phyloP scores from a whole-genome alignment of 2,329 filamentous ascomycete genomes.

The Ilyonectria destructans region DNA sequence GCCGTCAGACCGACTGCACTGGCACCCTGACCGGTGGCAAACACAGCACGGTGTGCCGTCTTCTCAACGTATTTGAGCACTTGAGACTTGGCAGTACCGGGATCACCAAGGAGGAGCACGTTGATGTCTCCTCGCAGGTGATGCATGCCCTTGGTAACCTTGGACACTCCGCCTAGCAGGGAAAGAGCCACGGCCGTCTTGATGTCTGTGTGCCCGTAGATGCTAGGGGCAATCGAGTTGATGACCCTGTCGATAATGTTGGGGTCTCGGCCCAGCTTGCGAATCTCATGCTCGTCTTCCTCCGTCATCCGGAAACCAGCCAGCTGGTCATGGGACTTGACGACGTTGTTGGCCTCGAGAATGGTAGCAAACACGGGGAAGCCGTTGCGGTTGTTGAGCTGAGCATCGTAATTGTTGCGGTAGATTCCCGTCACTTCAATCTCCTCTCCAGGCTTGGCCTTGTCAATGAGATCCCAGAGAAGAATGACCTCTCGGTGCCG shows the following conservation, averaged over 20 bases:
- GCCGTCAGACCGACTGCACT: constrained; percentile 98
- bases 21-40: constrained; percentile 97
- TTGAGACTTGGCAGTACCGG: constrained; percentile 98
- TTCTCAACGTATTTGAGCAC: constrained; percentile 98
- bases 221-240: constrained; percentile 94
- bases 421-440: constrained; percentile 98
- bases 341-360: constrained; percentile 95
- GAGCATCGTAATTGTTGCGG: constrained; percentile 97
- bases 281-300: constrained; percentile 93
- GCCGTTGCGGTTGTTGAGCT: constrained; percentile 98
- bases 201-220: constrained; percentile 96
- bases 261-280: constrained; percentile 88
- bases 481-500: constrained; percentile 95
- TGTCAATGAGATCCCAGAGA: constrained; percentile 97
- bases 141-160: constrained; percentile 90
- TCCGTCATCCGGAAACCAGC: constrained; percentile 97
- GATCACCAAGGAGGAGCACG: constrained; percentile 94
- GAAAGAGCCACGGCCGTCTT: constrained; percentile 97
- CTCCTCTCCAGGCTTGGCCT: constrained; percentile 96
- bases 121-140: constrained; percentile 98
- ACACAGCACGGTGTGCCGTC: constrained; percentile 96
- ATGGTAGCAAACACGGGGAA: constrained; percentile 99
- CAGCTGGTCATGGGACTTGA: constrained; percentile 97
- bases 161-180: constrained; percentile 94
- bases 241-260: constrained; percentile 95